A percentile compares a stretch with the other conserved stretches of the same genome.
Evolutionary conservation across 2,329 filamentous ascomycete genomes (phyloP).

Genomic region (Pezicula neosporulosa): DNA sequence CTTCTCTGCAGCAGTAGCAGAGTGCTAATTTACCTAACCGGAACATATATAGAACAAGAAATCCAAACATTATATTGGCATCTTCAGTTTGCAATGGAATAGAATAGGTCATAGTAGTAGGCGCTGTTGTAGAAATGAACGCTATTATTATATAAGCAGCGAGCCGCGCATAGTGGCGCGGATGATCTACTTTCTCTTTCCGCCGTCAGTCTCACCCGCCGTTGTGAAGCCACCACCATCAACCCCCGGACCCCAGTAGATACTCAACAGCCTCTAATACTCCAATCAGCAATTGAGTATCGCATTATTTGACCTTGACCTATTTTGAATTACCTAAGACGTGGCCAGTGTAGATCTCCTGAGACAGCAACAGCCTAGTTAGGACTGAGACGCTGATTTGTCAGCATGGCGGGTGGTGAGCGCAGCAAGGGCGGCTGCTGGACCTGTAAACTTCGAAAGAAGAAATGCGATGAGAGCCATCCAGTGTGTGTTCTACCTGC

Average conservation of each 20-base stretch:
- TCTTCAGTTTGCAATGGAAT: not conserved
- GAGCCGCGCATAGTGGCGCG: too few relatives aligned
- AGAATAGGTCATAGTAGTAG: too few relatives aligned
- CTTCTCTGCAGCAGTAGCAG: too few relatives aligned
- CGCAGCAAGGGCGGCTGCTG: slow-evolving; percentile 46
- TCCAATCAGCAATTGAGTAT: too few relatives aligned
- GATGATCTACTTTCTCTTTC: too few relatives aligned
- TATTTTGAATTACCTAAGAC: not conserved
- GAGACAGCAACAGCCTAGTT: not conserved
- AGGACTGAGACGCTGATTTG: not conserved
- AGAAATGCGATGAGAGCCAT: slow-evolving; percentile 61
- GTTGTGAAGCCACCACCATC: too few relatives aligned
- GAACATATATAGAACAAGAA: not conserved
- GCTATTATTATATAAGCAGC: too few relatives aligned
- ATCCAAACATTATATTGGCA: not conserved
- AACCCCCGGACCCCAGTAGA: too few relatives aligned
- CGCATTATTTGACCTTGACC: too few relatives aligned
- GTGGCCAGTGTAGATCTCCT: not conserved
- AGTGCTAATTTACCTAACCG: not conserved
- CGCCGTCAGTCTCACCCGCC: too few relatives aligned
- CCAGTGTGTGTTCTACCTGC: slow-evolving; percentile 59
- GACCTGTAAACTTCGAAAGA: slow-evolving; percentile 58
- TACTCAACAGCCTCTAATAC: too few relatives aligned
- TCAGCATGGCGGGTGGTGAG: not conserved
- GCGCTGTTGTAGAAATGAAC: too few relatives aligned